Evolutionary conservation across 805 yeast species (phyloP).

Genomic region (Candida ortonii): DNA sequence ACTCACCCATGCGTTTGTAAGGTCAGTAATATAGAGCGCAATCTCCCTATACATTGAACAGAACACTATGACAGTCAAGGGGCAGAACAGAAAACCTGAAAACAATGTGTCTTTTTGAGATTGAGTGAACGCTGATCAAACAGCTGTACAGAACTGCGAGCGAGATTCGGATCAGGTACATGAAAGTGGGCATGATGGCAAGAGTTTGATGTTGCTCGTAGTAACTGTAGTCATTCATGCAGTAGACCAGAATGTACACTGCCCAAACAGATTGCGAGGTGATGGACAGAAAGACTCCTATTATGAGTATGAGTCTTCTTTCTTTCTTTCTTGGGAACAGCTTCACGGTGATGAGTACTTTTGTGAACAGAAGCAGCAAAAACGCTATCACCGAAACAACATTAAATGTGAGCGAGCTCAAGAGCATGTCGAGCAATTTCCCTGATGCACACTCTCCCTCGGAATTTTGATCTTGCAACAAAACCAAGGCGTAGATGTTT

Average conservation of each 20-base stretch:
- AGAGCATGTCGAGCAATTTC: constrained; percentile 42
- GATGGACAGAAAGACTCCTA: constrained; percentile 53
- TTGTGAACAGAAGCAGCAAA: constrained; percentile 58
- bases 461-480: constrained; percentile 46
- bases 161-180: constrained; percentile 70
- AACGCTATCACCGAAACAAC: constrained; percentile 58
- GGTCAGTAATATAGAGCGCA: constrained; percentile 72
- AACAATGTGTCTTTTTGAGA: constrained; percentile 51
- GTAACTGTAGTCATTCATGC: constrained; percentile 22
- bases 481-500: constrained; percentile 45
- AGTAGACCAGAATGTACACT: constrained; percentile 47
- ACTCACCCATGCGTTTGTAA: constrained; percentile 71
- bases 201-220: constrained; percentile 42
- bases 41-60: constrained; percentile 58
- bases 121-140: constrained; percentile 52
- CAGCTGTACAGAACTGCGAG: constrained; percentile 67
- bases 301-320: constrained; percentile 55
- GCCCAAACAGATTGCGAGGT: constrained; percentile 70
- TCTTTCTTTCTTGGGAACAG: constrained; percentile 66
- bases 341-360: constrained; percentile 69
- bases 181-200: constrained; percentile 68
- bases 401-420: constrained; percentile 44
- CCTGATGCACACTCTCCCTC: constrained; percentile 43
- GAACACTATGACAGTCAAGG: constrained; percentile 53
- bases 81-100: constrained; percentile 49